Conservation (phyloP, 805 yeast species). For the Lipomyces yamanashiensis region DNA sequence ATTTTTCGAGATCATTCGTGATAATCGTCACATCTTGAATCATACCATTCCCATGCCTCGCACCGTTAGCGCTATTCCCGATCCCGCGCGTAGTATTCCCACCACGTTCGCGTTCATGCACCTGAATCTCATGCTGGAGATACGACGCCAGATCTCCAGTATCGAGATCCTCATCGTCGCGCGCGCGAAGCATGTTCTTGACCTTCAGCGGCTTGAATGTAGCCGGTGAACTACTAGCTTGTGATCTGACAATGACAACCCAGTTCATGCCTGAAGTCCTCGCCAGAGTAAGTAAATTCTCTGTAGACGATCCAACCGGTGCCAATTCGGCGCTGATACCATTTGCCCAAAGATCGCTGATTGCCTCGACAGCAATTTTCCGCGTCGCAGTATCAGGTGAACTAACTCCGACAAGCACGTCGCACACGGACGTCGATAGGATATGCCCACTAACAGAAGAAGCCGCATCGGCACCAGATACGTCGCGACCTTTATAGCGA, state of each 20-base stretch:
- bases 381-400: slow-evolving; percentile 60
- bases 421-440: slow-evolving; percentile 40
- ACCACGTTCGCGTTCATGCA: slow-evolving; percentile 35
- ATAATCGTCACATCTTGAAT: slow-evolving; percentile 66
- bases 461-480: background rate
- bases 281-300: slow-evolving; percentile 66
- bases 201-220: slow-evolving; percentile 78
- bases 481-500: slow-evolving; percentile 2
- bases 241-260: slow-evolving; percentile 76
- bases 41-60: slow-evolving; percentile 4
- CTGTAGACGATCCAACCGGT: slow-evolving; percentile 52
- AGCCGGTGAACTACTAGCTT: slow-evolving; percentile 39
- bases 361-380: slow-evolving; percentile 65
- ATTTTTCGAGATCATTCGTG: slow-evolving; percentile 71
- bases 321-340: slow-evolving; percentile 77
- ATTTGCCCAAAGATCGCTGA: slow-evolving; percentile 71
- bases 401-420: slow-evolving; percentile 62
- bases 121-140: slow-evolving; percentile 46
- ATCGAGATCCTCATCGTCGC: slow-evolving; percentile 73
- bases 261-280: slow-evolving; percentile 72
- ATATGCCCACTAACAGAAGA: background rate
- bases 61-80: background rate
- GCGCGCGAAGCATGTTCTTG: slow-evolving; percentile 61
- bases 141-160: slow-evolving; percentile 63
- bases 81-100: background rate